Evolutionary conservation across 140 eudicot genomes (phyloP), one percentile per base, ranked within the genome.

Genomic region (Flaveria floridana): DNA sequence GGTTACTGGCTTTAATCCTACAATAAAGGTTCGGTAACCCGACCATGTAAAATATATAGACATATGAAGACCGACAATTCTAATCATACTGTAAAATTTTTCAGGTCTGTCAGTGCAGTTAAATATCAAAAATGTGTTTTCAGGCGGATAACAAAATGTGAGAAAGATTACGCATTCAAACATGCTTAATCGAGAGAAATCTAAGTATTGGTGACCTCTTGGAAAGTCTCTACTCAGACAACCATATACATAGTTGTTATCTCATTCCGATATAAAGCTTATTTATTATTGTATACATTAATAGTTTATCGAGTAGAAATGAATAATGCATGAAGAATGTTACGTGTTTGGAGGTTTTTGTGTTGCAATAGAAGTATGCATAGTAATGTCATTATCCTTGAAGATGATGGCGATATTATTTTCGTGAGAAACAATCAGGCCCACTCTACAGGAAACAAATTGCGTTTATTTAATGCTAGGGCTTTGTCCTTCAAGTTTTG

Each of bases 341-440:
- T 9, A 65, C 14, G 7, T 19, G 46, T 74, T 74, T 74, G 80
- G 80, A 68, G 76, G 71, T 56, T 67, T 68, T 67, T 58, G 80
- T 80, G 83, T 67, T 57, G 75, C 80, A 57, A 56, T 56, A 66
- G 79, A 73, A 66, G 79, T 58, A 57, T 74, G 71, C 79, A 74
- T 65, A 47, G 84, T 67, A 59, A 72, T 76, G 84, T 80, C 84
- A 25, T 61, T 80, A 72, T 80, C 80, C 59, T 75, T 30, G 76
- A 44, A 39, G 80, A 68, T 74, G 80, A 74, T 80, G 76, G 51
- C 61, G 72, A 80, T 74, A 48, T 75, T 68, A 80, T 80, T 80
- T 77, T 68, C 23, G 34, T 67, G 37, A 58, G 84, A 80, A 68
- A 61, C 19, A 30, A 34, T 34, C 8, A 59, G 76, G 84, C 65